Conservation (phyloP, 163 green algal species). For the Coccomyxa subellipsoidea region DNA sequence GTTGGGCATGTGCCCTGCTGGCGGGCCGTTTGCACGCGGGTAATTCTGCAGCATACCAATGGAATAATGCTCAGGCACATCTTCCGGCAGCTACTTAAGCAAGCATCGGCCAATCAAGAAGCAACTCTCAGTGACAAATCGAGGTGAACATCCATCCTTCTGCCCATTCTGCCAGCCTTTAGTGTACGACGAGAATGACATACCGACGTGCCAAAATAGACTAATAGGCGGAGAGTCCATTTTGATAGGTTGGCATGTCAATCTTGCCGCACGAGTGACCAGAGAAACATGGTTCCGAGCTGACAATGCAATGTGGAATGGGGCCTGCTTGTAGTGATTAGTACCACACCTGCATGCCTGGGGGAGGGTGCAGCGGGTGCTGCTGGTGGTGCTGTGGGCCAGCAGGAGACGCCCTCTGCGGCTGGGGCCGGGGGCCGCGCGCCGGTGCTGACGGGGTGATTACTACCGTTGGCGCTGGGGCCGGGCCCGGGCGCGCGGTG, state of each 20-base stretch:
- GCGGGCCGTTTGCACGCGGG: slow-evolving; percentile 24
- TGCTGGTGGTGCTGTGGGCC: background rate
- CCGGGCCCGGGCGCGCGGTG: background rate
- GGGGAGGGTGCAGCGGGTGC: background rate
- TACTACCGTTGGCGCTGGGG: slow-evolving; percentile 4
- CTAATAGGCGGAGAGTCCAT: too few species aligned
- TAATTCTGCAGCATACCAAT: slow-evolving; percentile 13
- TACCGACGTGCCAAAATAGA: too few species aligned
- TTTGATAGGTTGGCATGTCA: too few species aligned
- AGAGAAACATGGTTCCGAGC: too few species aligned
- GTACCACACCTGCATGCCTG: background rate
- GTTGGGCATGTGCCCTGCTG: background rate
- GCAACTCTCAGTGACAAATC: too few species aligned
- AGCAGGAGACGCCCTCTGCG: background rate
- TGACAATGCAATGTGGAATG: too few species aligned
- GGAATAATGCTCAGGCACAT: background rate
- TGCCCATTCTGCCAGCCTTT: too few species aligned
- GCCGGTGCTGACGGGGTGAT: slow-evolving; percentile 8
- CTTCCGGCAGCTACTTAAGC: too few species aligned
- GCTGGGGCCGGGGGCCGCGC: background rate
- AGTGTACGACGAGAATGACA: too few species aligned
- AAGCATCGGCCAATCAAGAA: too few species aligned
- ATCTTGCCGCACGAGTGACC: too few species aligned
- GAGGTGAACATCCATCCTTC: too few species aligned
- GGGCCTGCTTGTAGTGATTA: background rate